Evolutionary conservation across 495 filamentous ascomycete genomes (phyloP), one percentile per base, ranked within the genome.

Genomic region (Apiosordaria backusii): DNA sequence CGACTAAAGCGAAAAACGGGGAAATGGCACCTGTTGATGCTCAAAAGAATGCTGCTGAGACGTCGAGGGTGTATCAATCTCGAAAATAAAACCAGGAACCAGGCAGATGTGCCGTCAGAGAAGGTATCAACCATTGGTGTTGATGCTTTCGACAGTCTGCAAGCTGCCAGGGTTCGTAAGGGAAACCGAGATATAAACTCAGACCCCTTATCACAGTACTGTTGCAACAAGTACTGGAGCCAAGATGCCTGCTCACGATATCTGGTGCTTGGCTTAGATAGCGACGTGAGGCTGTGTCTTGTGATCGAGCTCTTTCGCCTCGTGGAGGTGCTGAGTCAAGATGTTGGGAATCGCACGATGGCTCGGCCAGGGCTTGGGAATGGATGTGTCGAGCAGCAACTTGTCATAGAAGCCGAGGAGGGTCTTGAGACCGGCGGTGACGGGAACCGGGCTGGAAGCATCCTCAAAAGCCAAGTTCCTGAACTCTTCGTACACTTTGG

Each of bases 401-500:
- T 60, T 74, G 22, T 72, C 59, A 66, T 75, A 76, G 60, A 75
- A 75, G 1, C 68, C 64, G 13, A 75, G 62, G 1, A 77, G 70
- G 27, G 40, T 52, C 60, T 70, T 72, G 62, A 77, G 63, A 9
- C 75, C 74, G 15, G 35, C 53, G 29, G 52, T 65, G 21, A 57
- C 35, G 10, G 72, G 67, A 7, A 55, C 53, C 1, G 67, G 50
- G 66, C 77, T 73, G 45, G 71, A 70, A 63, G 78, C 80, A 73
- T 97, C 92, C 70, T 89, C 88, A 67, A 89, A 75, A 64, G 92
- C 91, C 71, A 84, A 81, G 68, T 79, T 77, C 67, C 87, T 83
- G 79, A 96, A 95, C 76, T 96, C 90, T 73, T 85, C 77, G 80
- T 96, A 96, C 85, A 96, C 89, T 66, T 80, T 82, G 63, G 80